A percentile compares a stretch with the other conserved stretches of the same genome.
phyloP scores from a whole-genome alignment of 2,329 filamentous ascomycete genomes.

The Pestalotiopsis sp. region DNA sequence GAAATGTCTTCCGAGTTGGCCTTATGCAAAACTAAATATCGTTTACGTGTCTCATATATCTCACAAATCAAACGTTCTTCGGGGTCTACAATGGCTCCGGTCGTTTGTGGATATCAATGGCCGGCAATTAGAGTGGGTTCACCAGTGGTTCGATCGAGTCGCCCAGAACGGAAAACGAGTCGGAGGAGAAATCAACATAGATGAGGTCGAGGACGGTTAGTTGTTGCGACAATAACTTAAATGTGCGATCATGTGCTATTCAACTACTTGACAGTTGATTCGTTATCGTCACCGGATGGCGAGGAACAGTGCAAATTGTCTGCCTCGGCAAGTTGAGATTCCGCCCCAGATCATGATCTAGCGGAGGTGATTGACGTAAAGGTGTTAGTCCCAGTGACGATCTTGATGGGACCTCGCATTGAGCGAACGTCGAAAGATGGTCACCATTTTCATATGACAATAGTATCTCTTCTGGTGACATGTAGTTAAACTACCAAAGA shows the following conservation, averaged over 20 bases:
- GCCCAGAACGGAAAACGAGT: neutral
- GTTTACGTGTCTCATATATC: neutral
- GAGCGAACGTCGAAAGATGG: neutral
- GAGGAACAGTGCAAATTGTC: neutral
- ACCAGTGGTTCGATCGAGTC: neutral
- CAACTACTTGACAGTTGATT: neutral
- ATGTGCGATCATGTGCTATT: neutral
- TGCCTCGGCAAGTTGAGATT: constrained; percentile 1
- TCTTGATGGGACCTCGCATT: neutral
- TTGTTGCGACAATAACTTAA: neutral
- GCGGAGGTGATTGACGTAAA: neutral
- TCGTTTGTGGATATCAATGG: neutral
- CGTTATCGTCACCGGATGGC: neutral
- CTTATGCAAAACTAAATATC: too few relatives aligned
- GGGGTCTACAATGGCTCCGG: neutral
- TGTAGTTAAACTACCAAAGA: too few relatives aligned
- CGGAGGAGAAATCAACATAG: neutral
- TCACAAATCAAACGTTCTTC: neutral
- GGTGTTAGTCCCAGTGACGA: neutral
- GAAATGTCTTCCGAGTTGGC: neutral
- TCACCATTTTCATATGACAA: neutral
- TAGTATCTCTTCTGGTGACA: neutral
- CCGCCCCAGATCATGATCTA: neutral
- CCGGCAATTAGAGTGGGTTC: neutral
- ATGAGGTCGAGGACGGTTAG: too few relatives aligned